Evolutionary conservation across 2,329 filamentous ascomycete genomes (phyloP), one percentile per base, ranked within the genome.

Genomic region (Fusarium brachygibbosum): DNA sequence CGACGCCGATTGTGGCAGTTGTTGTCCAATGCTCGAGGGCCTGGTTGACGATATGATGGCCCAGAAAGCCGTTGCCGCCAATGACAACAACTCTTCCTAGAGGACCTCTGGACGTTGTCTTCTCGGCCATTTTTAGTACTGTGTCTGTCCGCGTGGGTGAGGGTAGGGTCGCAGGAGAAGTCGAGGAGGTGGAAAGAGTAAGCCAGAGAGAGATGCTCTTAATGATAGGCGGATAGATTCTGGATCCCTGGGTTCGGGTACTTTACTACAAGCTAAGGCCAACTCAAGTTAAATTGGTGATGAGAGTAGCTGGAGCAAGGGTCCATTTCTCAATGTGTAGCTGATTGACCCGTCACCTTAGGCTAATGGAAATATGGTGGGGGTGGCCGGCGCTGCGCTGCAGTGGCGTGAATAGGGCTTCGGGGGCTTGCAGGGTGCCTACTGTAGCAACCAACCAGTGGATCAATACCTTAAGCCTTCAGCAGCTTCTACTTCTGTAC

Each of bases 1-100:
- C 93, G 72, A 94, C 81, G 19, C 93, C 91, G 48, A 89, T 87
- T 40, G 95, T 87, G 68, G 85, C 81, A 63, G 79, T 80, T 66
- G 83, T 83, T 59, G 75, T 76, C 82, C 82, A 83, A 40, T 76
- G 75, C 41, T 87, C 86, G 74, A 92, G 84, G 60, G 93, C 85
- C 76, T 92, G 86, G 79, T 90, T 87, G 76, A 95, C 90, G 72
- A 95, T 90, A 81, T 95, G 91, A 81, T 92, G 90, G 77, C 93
- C 93, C 17, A 96, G 86, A 81, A 96, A 95, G 70, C 93, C 93
- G 78, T 93, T 94, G 77, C 93, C 93, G 75, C 93, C 93, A 72
- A 95, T 89, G 71, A 96, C 90, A 72, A 94, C 85, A 75, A 94
- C 91, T 69, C 86, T 88, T 76, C 91, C 91, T 52, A 94, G 83